phyloP scores from a whole-genome alignment of 805 yeast species.

The Saturnispora silvae region DNA sequence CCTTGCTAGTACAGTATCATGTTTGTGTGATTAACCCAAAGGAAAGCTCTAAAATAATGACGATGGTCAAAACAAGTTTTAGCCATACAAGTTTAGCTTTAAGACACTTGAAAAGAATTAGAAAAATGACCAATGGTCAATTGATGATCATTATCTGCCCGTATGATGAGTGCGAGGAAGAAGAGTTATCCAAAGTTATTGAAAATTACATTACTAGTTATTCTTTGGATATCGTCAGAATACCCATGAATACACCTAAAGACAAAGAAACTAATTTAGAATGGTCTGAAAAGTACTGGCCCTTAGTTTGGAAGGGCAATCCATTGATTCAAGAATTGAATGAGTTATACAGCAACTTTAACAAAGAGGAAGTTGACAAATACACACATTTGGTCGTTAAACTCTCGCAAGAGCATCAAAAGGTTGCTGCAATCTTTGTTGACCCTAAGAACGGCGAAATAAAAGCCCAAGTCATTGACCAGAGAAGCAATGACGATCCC shows the following conservation, averaged over 20 bases:
- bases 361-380: conserved; percentile 32
- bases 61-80: conserved; percentile 18
- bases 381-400: conserved; percentile 23
- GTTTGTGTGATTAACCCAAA: conserved; percentile 31
- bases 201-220: neutral
- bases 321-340: conserved; percentile 64
- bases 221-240: conserved; percentile 19
- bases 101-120: conserved; percentile 46
- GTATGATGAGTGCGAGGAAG: conserved; percentile 24
- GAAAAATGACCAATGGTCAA: conserved; percentile 11
- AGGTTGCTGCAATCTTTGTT: conserved; percentile 50
- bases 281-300: conserved; percentile 76
- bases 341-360: conserved; percentile 29
- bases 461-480: conserved; percentile 31
- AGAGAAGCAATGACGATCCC: conserved; percentile 36
- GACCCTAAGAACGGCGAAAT: conserved; percentile 39
- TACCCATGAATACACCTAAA: conserved; percentile 58
- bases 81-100: conserved; percentile 21
- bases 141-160: conserved; percentile 39
- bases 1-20: conserved; percentile 33
- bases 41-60: conserved; percentile 21
- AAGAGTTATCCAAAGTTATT: conserved; percentile 11
- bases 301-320: conserved; percentile 88
- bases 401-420: conserved; percentile 1
- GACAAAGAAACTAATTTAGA: conserved; percentile 52